These are phyloP conservation scores for Yarrowia sp. DNA, from an alignment of 805 yeast genomes.

Conservation along the genomic window DNA sequence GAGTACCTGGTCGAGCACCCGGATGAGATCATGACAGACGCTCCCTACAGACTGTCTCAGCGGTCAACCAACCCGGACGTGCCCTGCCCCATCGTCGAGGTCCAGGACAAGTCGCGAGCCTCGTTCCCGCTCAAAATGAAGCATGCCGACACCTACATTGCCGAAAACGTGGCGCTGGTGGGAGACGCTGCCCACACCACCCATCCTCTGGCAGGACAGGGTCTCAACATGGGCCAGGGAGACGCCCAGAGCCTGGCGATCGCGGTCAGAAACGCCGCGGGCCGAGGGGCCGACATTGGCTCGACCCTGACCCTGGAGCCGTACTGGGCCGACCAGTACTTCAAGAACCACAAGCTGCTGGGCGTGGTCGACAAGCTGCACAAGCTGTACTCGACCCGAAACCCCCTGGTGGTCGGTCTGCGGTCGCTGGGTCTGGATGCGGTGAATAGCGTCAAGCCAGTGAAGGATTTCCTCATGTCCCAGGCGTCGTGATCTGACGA, in stretches of 20 bases:
- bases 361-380: constrained; percentile 93
- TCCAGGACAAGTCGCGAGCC: constrained; percentile 74
- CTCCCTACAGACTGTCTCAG: constrained; percentile 62
- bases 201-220: constrained; percentile 98
- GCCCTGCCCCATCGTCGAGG: constrained; percentile 70
- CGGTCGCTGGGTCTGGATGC: constrained; percentile 79
- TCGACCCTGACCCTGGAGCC: constrained; percentile 80
- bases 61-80: constrained; percentile 63
- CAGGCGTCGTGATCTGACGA: constrained; percentile 52
- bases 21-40: constrained; percentile 62
- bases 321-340: constrained; percentile 83
- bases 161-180: constrained; percentile 85
- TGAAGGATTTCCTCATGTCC: constrained; percentile 74
- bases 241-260: constrained; percentile 77
- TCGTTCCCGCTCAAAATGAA: constrained; percentile 86
- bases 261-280: constrained; percentile 72
- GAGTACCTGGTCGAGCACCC: constrained; percentile 64
- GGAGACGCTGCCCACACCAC: constrained; percentile 99
- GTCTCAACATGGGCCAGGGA: constrained; percentile 95
- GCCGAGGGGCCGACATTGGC: constrained; percentile 89
- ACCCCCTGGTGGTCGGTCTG: constrained; percentile 72
- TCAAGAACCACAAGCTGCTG: constrained; percentile 76
- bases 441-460: constrained; percentile 65
- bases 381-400: constrained; percentile 79
- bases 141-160: constrained; percentile 88